These are phyloP conservation scores for Collybia sp. DNA, from an alignment of 768 basidiomycete species.

Conservation along the genomic window DNA sequence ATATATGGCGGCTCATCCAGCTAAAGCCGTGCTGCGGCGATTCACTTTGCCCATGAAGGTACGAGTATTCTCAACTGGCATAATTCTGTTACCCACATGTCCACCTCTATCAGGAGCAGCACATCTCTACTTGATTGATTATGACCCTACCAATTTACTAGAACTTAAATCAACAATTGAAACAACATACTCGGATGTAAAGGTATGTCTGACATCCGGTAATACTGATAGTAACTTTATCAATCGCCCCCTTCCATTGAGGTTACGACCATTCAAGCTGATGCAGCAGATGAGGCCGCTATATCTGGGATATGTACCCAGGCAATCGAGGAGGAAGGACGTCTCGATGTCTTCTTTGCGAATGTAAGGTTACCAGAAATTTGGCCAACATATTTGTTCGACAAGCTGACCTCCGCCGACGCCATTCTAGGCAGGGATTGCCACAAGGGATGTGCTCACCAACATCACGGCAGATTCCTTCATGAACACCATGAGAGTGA, in stretches of 20 bases:
- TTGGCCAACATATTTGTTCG: background rate
- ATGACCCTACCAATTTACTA: conserved; percentile 60
- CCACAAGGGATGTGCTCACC: conserved; percentile 35
- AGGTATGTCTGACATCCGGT: conserved; percentile 38
- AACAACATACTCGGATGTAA: conserved; percentile 68
- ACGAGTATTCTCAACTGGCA: conserved; percentile 3
- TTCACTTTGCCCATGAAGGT: conserved; percentile 83
- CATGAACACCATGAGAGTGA: conserved; percentile 75
- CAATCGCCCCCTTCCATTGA: conserved; percentile 23
- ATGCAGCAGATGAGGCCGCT: conserved; percentile 75
- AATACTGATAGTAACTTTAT: background rate
- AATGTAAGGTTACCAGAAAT: conserved; percentile 56
- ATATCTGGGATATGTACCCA: conserved; percentile 66
- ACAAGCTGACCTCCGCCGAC: background rate
- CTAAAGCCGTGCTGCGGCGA: conserved; percentile 61
- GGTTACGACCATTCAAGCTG: conserved; percentile 76
- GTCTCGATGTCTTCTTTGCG: conserved; percentile 92
- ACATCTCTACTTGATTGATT: conserved; percentile 76
- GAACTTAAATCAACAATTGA: conserved; percentile 67
- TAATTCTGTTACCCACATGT: background rate
- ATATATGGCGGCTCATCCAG: background rate
- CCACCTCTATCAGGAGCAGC: conserved; percentile 49
- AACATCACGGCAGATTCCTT: conserved; percentile 61
- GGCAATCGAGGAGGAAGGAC: conserved; percentile 77
- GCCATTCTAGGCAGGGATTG: conserved; percentile 59